Evolutionary conservation across 441 rosid species (phyloP).

Genomic region (Adansonia madagascariensis): DNA sequence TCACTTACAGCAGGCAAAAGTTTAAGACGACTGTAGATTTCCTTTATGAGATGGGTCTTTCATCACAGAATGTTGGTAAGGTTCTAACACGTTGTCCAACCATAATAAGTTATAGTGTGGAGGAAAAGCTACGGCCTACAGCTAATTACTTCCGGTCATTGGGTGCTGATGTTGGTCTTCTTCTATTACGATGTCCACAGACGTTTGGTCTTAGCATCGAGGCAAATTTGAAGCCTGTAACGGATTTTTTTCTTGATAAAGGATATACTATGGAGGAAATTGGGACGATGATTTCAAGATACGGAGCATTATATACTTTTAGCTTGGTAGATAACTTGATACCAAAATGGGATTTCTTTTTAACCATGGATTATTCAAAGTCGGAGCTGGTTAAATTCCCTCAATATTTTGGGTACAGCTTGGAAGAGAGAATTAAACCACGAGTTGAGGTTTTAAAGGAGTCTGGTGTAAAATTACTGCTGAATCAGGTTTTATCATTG

Average conservation of each 20-base stretch:
- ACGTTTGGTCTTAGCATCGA: slow-evolving; percentile 74
- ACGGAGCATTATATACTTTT: slow-evolving; percentile 66
- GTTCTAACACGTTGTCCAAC: slow-evolving; percentile 65
- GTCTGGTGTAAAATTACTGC: slow-evolving; percentile 54
- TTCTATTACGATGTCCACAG: slow-evolving; percentile 67
- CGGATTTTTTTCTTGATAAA: slow-evolving; percentile 61
- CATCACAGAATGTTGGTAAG: slow-evolving; percentile 59
- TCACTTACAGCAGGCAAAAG: slow-evolving; percentile 74
- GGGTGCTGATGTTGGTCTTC: slow-evolving; percentile 58
- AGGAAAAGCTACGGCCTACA: slow-evolving; percentile 68
- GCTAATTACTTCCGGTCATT: slow-evolving; percentile 63
- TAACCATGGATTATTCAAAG: slow-evolving; percentile 69
- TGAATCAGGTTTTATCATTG: slow-evolving; percentile 69
- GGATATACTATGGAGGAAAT: slow-evolving; percentile 61
- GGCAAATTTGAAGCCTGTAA: slow-evolving; percentile 66
- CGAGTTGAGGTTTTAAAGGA: slow-evolving; percentile 60
- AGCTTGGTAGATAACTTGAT: slow-evolving; percentile 64
- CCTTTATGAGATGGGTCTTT: slow-evolving; percentile 63
- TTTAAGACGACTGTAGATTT: slow-evolving; percentile 56
- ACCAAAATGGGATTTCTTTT: slow-evolving; percentile 81
- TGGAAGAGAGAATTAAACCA: slow-evolving; percentile 74
- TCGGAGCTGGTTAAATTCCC: slow-evolving; percentile 76
- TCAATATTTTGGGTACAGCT: slow-evolving; percentile 76
- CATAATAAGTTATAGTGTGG: slow-evolving; percentile 68
- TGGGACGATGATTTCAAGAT: slow-evolving; percentile 67